These are phyloP conservation scores for Heliamphora exappendiculata DNA, from an alignment of 148 eudicot species.

Conservation along the genomic window DNA sequence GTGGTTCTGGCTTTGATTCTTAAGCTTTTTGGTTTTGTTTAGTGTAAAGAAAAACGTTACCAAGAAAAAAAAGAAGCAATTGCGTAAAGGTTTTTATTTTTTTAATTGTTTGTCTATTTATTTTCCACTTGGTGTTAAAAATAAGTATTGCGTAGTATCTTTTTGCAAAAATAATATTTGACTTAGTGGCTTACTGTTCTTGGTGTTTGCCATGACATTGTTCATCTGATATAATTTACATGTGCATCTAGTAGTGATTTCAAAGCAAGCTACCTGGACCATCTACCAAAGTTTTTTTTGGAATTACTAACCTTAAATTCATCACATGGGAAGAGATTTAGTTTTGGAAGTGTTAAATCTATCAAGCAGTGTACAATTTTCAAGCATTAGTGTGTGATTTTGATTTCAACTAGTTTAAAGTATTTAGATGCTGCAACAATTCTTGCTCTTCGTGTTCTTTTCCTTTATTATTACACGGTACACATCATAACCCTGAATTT, in stretches of 20 bases:
- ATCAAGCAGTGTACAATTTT: background rate
- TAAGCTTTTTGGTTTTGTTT: background rate
- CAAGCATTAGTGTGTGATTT: background rate
- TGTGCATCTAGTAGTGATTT: background rate
- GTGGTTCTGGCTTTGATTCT: background rate
- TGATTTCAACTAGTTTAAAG: background rate
- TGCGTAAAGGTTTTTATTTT: no score
- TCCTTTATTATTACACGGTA: background rate
- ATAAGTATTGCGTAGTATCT: no score
- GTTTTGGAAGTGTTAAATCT: slow-evolving; percentile 1
- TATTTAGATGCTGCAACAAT: background rate
- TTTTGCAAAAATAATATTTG: no score
- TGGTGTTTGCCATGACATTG: background rate
- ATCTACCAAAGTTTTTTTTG: background rate
- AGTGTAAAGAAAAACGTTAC: no score
- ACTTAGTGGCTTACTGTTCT: background rate
- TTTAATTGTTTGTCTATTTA: background rate
- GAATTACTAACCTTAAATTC: background rate
- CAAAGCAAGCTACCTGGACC: background rate
- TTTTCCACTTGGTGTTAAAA: background rate
- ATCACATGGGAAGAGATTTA: background rate
- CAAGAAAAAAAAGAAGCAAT: no score
- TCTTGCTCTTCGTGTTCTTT: background rate
- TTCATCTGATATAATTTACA: background rate
- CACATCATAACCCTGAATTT: slow-evolving; percentile 1